Evolutionary conservation across 768 basidiomycete genomes (phyloP).

Genomic region (Exidia glandulosa): DNA sequence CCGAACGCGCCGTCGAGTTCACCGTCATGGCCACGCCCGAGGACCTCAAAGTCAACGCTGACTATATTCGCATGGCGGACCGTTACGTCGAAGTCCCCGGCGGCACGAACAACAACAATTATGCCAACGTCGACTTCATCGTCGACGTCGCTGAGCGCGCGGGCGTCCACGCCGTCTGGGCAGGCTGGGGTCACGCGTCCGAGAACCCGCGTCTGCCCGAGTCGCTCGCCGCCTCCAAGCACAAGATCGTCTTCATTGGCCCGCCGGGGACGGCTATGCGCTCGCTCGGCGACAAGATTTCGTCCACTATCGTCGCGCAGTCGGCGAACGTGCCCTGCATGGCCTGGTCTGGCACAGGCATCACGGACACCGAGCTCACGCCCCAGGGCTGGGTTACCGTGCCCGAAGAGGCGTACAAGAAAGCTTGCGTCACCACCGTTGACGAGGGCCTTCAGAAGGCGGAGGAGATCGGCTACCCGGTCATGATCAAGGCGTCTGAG

Average conservation of each 20-base stretch:
- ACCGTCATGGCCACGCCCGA: slow-evolving; percentile 99
- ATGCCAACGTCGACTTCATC: slow-evolving; percentile 98
- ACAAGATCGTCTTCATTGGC: slow-evolving; percentile 98
- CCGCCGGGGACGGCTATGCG: slow-evolving; percentile 99
- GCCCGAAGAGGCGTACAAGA: slow-evolving; percentile 77
- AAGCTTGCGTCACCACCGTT: slow-evolving; percentile 80
- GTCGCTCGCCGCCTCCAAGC: slow-evolving; percentile 78
- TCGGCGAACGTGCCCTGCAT: slow-evolving; percentile 94
- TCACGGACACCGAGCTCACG: slow-evolving; percentile 75
- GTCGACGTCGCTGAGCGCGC: slow-evolving; percentile 95
- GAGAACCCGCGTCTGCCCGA: slow-evolving; percentile 97
- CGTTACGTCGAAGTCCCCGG: slow-evolving; percentile 98
- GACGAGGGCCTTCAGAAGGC: slow-evolving; percentile 80
- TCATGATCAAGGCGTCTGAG: slow-evolving; percentile 99
- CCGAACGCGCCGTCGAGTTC: slow-evolving; percentile 93
- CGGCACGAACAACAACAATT: slow-evolving; percentile 98
- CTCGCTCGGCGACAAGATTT: slow-evolving; percentile 98
- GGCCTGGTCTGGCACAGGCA: slow-evolving; percentile 97
- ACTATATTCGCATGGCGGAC: slow-evolving; percentile 99
- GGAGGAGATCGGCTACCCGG: slow-evolving; percentile 85
- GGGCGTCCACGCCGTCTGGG: slow-evolving; percentile 99
- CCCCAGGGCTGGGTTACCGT: slow-evolving; percentile 87
- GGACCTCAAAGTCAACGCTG: slow-evolving; percentile 96
- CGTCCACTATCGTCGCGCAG: slow-evolving; percentile 98
- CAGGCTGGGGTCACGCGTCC: slow-evolving; percentile 99